Base-by-base conservation (phyloP, 83 land plant species). In the Larix sibirica region DNA sequence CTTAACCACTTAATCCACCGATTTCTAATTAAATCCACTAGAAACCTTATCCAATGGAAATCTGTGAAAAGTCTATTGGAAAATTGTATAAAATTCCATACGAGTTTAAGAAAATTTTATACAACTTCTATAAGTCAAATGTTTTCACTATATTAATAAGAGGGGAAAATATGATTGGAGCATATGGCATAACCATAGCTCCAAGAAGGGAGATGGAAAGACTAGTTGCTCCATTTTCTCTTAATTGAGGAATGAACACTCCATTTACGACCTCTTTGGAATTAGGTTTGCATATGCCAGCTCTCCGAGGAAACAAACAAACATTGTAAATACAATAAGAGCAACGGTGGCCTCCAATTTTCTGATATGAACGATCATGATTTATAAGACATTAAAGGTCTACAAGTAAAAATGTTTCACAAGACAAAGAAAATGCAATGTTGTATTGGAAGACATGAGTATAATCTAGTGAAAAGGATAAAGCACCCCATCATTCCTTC, bases 161-260 rank as follows among this genome's bases (percentile, higher is more conserved):
- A 33, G n/a, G 36, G 36, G 1, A 33, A 33, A 33, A 33, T 33
- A 33, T 33, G 36, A 2, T 33, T 3, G 36, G 36, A 33, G 36
- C 36, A 33, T 33, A 33, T 2, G 36, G 3, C 36, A 33, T 33
- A 33, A 33, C 36, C 4, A 23, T 24, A 91, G 94, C 95, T 5
- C 97, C 97, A 60, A 95, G 31, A 17, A 95, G 84, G 21, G 97
- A 91, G 66, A 95, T 93, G 60, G 97, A 89, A 77, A 87, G 87
- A 9, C 88, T 92, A 59, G 91, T 91, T 64, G 97, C 94, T 3
- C 94, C 89, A 58, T 84, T 74, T 77, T 95, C 94, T 1, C 26
- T 85, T 7, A 95, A 92, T 62, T 82, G 86, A 20, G 97, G 97
- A 47, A 90, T 80, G 79, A 91, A 93, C 79, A 95, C 71, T 0